Evolutionary conservation across 2,329 filamentous ascomycete species (phyloP).

Genomic region (Cyphellophora attinorum): DNA sequence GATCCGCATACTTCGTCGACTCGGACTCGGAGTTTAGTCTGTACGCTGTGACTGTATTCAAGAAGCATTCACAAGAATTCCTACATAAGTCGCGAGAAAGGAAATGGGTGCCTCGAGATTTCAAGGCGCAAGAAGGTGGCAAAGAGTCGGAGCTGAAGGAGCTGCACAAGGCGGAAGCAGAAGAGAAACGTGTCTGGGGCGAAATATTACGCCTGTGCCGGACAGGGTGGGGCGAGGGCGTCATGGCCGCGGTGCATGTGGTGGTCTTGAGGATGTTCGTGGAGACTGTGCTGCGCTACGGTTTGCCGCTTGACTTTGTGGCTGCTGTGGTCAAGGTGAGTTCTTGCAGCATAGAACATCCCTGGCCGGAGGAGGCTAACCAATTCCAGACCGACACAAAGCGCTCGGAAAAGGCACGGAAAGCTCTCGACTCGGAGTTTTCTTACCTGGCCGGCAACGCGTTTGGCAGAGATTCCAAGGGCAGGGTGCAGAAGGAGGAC

Average conservation of each 20-base stretch:
- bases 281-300: conserved; percentile 94
- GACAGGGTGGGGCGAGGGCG: conserved; percentile 90
- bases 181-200: conserved; percentile 87
- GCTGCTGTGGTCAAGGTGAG: conserved; percentile 75
- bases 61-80: conserved; percentile 81
- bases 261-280: conserved; percentile 89
- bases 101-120: conserved; percentile 91
- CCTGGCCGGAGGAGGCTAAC: conserved; percentile 2
- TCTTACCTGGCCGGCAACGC: conserved; percentile 92
- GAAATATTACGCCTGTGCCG: conserved; percentile 79
- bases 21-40: conserved; percentile 84
- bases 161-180: conserved; percentile 67
- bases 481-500: conserved; percentile 84
- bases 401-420: conserved; percentile 65
- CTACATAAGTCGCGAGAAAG: conserved; percentile 84
- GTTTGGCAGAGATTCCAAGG: conserved; percentile 87
- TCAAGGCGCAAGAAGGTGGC: conserved; percentile 83
- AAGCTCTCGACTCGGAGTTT: conserved; percentile 72
- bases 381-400: conserved; percentile 66
- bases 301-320: conserved; percentile 81
- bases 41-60: conserved; percentile 84
- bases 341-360: no score
- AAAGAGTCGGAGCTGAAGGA: conserved; percentile 83
- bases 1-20: conserved; percentile 69
- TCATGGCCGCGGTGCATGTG: conserved; percentile 94